Conservation (phyloP, 116 monocot species). For the Posidonia oceanica region DNA sequence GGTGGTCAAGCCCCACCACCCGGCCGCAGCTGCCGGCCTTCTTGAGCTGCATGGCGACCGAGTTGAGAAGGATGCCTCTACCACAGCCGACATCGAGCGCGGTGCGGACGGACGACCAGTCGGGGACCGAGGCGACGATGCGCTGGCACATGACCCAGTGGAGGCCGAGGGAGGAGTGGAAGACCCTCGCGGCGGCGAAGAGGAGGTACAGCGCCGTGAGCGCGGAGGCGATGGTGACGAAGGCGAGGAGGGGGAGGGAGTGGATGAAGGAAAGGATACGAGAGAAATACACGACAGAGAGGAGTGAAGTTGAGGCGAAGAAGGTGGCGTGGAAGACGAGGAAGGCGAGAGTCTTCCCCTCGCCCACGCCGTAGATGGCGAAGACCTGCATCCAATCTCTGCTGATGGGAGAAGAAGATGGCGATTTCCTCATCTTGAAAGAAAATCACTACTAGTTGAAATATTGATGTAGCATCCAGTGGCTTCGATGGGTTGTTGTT, state of each 20-base stretch:
- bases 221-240: constrained; percentile 28
- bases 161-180: constrained; percentile 52
- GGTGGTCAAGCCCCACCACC: constrained; percentile 48
- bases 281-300: constrained; percentile 19
- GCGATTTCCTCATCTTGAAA: background rate
- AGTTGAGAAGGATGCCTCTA: constrained; percentile 59
- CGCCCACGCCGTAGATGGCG: constrained; percentile 50
- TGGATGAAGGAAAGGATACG: constrained; percentile 9
- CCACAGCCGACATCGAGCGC: constrained; percentile 66
- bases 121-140: constrained; percentile 43
- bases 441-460: no score
- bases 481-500: no score
- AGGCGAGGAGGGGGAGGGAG: constrained; percentile 22
- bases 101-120: constrained; percentile 64
- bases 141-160: constrained; percentile 57
- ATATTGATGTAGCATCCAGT: no score
- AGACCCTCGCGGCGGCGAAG: constrained; percentile 31
- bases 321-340: constrained; percentile 37
- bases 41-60: constrained; percentile 50
- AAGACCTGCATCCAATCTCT: constrained; percentile 59
- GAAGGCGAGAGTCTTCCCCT: constrained; percentile 40
- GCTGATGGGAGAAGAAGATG: background rate
- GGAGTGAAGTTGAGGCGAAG: constrained; percentile 25
- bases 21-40: constrained; percentile 36
- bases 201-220: constrained; percentile 45